Evolutionary conservation across 2,329 filamentous ascomycete genomes (phyloP).

Genomic region (Colletotrichum navitas): DNA sequence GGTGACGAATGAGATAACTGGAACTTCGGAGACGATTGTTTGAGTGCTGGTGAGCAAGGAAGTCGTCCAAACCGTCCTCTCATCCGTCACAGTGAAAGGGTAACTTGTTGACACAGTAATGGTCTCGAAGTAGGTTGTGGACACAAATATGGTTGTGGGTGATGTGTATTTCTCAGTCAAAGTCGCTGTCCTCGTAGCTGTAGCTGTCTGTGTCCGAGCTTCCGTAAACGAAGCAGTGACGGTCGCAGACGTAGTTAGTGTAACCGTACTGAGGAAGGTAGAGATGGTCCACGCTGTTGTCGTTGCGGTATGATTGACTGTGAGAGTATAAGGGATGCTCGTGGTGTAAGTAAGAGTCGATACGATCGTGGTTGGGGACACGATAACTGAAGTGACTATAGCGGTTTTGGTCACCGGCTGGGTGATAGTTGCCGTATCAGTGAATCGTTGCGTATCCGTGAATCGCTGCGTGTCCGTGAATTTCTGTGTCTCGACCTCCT

Average conservation of each 20-base stretch:
- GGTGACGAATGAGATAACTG: slow-evolving; percentile 25
- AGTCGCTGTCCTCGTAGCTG: slow-evolving; percentile 20
- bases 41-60: slow-evolving; percentile 21
- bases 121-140: slow-evolving; percentile 38
- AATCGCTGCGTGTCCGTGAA: slow-evolving; percentile 23
- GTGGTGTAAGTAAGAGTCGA: slow-evolving; percentile 41
- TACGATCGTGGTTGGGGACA: slow-evolving; percentile 31
- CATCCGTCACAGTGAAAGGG: slow-evolving; percentile 41
- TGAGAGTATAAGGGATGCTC: slow-evolving; percentile 39
- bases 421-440: slow-evolving; percentile 27
- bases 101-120: slow-evolving; percentile 41
- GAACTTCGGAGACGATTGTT: slow-evolving; percentile 24
- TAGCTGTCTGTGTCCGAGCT: slow-evolving; percentile 29
- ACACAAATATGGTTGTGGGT: slow-evolving; percentile 31
- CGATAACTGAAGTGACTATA: slow-evolving; percentile 23
- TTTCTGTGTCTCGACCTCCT: slow-evolving; percentile 12
- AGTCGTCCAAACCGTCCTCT: slow-evolving; percentile 31
- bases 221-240: slow-evolving; percentile 42
- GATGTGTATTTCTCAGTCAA: slow-evolving; percentile 34
- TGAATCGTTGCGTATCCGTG: slow-evolving; percentile 23
- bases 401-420: slow-evolving; percentile 39
- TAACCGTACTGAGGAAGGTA: slow-evolving; percentile 19
- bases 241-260: slow-evolving; percentile 20
- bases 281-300: slow-evolving; percentile 32
- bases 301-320: slow-evolving; percentile 33